Conservation (phyloP, 495 filamentous ascomycete genomes). For the Aspergillus ellipticus region DNA sequence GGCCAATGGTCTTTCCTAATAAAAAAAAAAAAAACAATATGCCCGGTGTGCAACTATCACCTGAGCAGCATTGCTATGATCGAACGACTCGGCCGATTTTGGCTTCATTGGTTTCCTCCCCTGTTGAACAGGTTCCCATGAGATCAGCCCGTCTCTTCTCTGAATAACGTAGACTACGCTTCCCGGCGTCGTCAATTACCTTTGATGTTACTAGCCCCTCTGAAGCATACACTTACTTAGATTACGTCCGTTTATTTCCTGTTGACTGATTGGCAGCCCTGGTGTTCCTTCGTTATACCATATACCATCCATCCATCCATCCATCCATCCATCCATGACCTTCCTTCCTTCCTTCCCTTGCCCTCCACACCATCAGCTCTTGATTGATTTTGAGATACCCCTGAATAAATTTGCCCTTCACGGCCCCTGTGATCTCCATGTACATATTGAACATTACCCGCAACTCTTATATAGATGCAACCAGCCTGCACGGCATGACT, state of each 20-base stretch:
- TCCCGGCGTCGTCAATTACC: constrained; percentile 5
- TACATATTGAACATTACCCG: constrained; percentile 38
- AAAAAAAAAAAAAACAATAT: too few relatives aligned
- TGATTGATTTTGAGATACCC: constrained; percentile 33
- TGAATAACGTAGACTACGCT: not conserved
- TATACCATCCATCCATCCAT: too few relatives aligned
- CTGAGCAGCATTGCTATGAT: too few relatives aligned
- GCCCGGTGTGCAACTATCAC: too few relatives aligned
- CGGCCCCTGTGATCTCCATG: constrained; percentile 31
- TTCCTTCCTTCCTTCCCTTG: constrained; percentile 7
- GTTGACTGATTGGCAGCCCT: constrained; percentile 5
- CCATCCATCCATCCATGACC: too few relatives aligned
- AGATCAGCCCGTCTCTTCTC: not conserved
- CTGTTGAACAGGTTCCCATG: not conserved
- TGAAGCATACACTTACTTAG: constrained; percentile 18
- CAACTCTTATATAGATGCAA: constrained; percentile 30
- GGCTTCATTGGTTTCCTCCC: not conserved
- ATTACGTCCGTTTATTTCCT: constrained; percentile 16
- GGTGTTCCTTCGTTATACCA: constrained; percentile 14
- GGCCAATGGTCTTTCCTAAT: constrained; percentile 21
- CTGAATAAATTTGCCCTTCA: constrained; percentile 38
- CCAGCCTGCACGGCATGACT: not conserved
- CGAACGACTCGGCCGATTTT: too few relatives aligned
- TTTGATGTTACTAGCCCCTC: constrained; percentile 17
- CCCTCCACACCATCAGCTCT: constrained; percentile 9